phyloP scores from a whole-genome alignment of 306 rosid genomes.

The Senna tora region DNA sequence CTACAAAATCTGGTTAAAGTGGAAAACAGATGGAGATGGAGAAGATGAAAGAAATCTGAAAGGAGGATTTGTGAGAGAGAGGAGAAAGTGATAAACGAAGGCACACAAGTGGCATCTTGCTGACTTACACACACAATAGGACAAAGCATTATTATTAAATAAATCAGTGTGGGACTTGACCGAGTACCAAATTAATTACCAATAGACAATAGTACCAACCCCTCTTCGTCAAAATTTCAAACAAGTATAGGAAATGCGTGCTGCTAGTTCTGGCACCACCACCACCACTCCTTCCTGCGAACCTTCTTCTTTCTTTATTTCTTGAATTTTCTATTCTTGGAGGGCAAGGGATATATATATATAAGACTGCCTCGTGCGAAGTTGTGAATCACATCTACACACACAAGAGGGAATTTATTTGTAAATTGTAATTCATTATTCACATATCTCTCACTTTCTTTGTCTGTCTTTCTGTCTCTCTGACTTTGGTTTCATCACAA shows the following conservation, averaged over 20 bases:
- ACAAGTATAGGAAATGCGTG: background rate
- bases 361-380: background rate
- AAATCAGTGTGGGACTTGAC: background rate
- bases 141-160: background rate
- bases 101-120: background rate
- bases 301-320: background rate
- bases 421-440: background rate
- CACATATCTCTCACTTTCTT: background rate
- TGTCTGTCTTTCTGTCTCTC: background rate
- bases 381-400: background rate
- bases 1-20: background rate
- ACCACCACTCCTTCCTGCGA: conserved; percentile 19
- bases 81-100: background rate
- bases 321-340: background rate
- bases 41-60: no score
- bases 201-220: no score
- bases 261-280: no score
- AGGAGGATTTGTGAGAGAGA: background rate
- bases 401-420: background rate
- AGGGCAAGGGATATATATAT: no score
- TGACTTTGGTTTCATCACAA: background rate
- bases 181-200: background rate
- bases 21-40: no score
- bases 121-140: background rate
- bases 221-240: background rate